These are phyloP conservation scores for Podospora fimiseda DNA, from an alignment of 495 filamentous ascomycete genomes.

Conservation along the genomic window DNA sequence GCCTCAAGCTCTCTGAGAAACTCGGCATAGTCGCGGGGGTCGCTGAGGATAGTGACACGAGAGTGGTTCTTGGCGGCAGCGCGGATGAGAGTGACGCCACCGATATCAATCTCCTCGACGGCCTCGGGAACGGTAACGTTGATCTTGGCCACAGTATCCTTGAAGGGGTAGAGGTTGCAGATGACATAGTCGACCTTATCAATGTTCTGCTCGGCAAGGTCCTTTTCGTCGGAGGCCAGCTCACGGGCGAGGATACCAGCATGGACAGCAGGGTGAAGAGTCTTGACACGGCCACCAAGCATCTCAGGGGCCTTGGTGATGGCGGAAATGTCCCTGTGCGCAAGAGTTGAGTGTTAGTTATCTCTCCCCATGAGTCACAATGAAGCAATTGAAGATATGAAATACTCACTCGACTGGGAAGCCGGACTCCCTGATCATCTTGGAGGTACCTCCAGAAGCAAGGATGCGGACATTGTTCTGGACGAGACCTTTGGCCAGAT, in stretches of 20 bases:
- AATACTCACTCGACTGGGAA: slow-evolving; percentile 77
- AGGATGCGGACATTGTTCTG: slow-evolving; percentile 87
- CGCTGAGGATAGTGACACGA: slow-evolving; percentile 89
- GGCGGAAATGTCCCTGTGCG: slow-evolving; percentile 77
- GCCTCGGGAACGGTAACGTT: slow-evolving; percentile 94
- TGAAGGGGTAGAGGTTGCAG: slow-evolving; percentile 98
- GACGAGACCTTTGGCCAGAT: slow-evolving; percentile 89
- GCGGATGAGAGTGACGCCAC: slow-evolving; percentile 90
- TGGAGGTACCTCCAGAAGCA: slow-evolving; percentile 88
- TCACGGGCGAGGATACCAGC: slow-evolving; percentile 88
- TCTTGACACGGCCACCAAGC: slow-evolving; percentile 93
- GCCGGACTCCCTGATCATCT: slow-evolving; percentile 89
- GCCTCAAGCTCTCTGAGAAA: slow-evolving; percentile 86
- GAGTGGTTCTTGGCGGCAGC: slow-evolving; percentile 97
- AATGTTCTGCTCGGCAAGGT: slow-evolving; percentile 94
- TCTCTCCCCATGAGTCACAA: not conserved
- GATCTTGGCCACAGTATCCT: slow-evolving; percentile 92
- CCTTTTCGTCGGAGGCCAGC: slow-evolving; percentile 88
- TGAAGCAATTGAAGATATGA: not conserved
- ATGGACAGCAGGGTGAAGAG: slow-evolving; percentile 91
- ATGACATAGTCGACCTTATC: slow-evolving; percentile 96
- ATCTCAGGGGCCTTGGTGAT: slow-evolving; percentile 99
- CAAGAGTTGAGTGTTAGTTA: slow-evolving; percentile 3
- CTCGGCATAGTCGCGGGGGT: slow-evolving; percentile 85
- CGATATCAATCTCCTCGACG: slow-evolving; percentile 97